Conservation (phyloP, 106 monocot genomes). For the Dioscorea alata region DNA sequence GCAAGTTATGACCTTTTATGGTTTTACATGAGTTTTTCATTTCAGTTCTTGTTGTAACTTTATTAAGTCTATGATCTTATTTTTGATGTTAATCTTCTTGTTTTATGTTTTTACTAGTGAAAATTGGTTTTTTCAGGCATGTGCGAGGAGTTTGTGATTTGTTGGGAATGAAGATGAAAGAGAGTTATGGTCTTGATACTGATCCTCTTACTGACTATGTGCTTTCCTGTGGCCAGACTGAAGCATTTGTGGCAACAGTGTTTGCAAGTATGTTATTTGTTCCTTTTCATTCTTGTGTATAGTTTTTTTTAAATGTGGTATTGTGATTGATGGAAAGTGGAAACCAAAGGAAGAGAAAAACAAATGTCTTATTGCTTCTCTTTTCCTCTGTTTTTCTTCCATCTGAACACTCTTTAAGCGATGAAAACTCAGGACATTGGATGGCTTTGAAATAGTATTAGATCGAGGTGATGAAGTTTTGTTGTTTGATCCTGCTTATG, state of each 20-base stretch:
- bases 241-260: conserved; percentile 73
- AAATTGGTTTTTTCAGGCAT: conserved; percentile 29
- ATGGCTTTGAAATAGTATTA: conserved; percentile 40
- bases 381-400: neutral
- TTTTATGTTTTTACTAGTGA: too few species aligned
- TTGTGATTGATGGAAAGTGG: too few species aligned
- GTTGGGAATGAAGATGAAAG: conserved; percentile 41
- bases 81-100: too few species aligned
- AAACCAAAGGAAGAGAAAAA: too few species aligned
- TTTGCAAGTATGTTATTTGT: conserved; percentile 55
- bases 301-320: neutral
- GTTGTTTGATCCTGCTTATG: conserved; percentile 90
- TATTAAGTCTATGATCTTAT: too few species aligned
- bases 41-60: too few species aligned
- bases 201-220: conserved; percentile 68
- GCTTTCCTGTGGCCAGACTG: conserved; percentile 79
- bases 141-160: conserved; percentile 75
- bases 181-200: conserved; percentile 39
- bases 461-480: conserved; percentile 77
- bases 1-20: conserved; percentile 43
- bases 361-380: neutral
- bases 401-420: too few species aligned
- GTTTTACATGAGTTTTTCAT: conserved; percentile 17
- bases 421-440: too few species aligned
- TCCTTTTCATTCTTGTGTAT: neutral